Percentiles rank a stretch among this genome's conserved stretches.
phyloP scores from a whole-genome alignment of 129 eudicot species.

The Pseudognaphalium luteoalbum region DNA sequence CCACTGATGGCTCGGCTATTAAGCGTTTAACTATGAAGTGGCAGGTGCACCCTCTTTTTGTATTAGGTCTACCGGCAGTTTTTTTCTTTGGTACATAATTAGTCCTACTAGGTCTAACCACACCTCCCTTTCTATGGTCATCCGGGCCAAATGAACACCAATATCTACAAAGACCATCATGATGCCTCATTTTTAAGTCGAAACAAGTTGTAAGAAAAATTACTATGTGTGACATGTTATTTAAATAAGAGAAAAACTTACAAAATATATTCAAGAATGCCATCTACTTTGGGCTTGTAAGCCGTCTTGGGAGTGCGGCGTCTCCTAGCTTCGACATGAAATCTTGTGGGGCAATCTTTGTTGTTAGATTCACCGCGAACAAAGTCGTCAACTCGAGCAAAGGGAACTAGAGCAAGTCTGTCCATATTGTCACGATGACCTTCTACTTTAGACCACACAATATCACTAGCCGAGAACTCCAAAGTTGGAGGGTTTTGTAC shows the following conservation, averaged over 20 bases:
- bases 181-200: neutral
- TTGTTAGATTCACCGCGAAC: slow-evolving; percentile 76
- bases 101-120: slow-evolving; percentile 79
- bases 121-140: slow-evolving; percentile 86
- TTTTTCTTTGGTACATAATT: slow-evolving; percentile 74
- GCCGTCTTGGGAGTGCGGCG: slow-evolving; percentile 50
- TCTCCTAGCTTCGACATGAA: slow-evolving; percentile 92
- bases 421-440: slow-evolving; percentile 89
- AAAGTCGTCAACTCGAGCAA: slow-evolving; percentile 74
- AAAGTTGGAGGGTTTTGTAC: slow-evolving; percentile 86
- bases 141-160: slow-evolving; percentile 99
- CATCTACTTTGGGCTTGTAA: slow-evolving; percentile 89
- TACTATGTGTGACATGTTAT: neutral
- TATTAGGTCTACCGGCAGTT: slow-evolving; percentile 84
- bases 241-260: slow-evolving; percentile 30
- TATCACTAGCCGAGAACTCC: slow-evolving; percentile 73
- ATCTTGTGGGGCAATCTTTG: slow-evolving; percentile 88
- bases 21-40: slow-evolving; percentile 91
- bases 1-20: slow-evolving; percentile 84
- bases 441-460: slow-evolving; percentile 85
- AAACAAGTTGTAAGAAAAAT: neutral
- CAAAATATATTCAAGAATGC: slow-evolving; percentile 87
- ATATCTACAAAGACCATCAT: slow-evolving; percentile 48
- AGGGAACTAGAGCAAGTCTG: slow-evolving; percentile 80
- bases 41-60: slow-evolving; percentile 94